Base-by-base conservation (phyloP, 495 filamentous ascomycete species). In the Penicillium bovifimosum region DNA sequence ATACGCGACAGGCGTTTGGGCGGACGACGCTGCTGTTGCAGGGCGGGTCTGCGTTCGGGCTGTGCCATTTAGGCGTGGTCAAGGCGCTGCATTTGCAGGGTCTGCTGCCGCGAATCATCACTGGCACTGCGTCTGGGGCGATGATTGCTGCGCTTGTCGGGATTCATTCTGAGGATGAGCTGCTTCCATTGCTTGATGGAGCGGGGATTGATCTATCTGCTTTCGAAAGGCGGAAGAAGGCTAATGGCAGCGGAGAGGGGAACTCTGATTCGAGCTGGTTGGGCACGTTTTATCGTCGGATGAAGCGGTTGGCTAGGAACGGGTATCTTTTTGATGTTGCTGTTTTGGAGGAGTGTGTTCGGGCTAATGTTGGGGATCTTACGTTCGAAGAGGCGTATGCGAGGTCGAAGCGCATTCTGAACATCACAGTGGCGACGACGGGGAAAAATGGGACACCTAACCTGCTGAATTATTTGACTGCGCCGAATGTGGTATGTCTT, bases 381-480 rank as follows among this genome's bases (percentile, higher is more conserved):
- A 97, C 91, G 0, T 97, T 97, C 58, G 89, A 96, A 71, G 92
- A 96, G 67, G 92, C 92, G 2, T 96, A 92, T 63, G 77, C 84
- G 31, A 79, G 82, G 41, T 96, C 90, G 9, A 93, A 91, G 62
- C 76, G 90, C 28, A 85, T 96, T 18, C 75, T 97, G 53, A 96
- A 96, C 63, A 96, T 97, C 63, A 96, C 90, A 1, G 85, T 97
- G 35, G 86, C 86, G 2, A 86, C 86, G 2, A 80, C 80, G 8
- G 82, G 81, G 10, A 77, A 84, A 36, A 82, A 82, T n/a, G 88
- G 87, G 41, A 81, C 88, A 2, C 92, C 92, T 8, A 90, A 86
- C 52, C 68, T 96, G 17, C 77, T 97, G 6, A 97, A 97, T 67
- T 93, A 97, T 62, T 72, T 97, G 44, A 97, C 92, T 11, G 88